Percentiles rank a stretch among this genome's conserved stretches.
Evolutionary conservation across 805 yeast species (phyloP).

Genomic region (Cyberlindnera galapagoensis): DNA sequence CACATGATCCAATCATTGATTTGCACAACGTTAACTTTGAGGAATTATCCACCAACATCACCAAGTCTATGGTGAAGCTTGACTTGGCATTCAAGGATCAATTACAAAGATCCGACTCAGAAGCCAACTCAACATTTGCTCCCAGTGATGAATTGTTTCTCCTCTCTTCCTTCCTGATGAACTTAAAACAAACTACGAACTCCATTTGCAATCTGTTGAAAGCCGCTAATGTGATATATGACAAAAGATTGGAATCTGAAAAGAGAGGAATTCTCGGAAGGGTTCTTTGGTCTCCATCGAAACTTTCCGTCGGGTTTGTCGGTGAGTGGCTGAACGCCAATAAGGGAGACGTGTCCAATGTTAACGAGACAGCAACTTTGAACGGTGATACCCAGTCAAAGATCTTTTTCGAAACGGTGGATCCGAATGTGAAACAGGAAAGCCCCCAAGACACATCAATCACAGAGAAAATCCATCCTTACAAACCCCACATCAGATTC

Average conservation of each 20-base stretch:
- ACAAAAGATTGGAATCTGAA: slow-evolving; percentile 27
- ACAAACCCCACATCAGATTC: slow-evolving; percentile 34
- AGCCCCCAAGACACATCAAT: background rate
- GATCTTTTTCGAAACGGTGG: slow-evolving; percentile 3
- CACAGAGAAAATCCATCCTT: slow-evolving; percentile 2
- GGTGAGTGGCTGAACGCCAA: slow-evolving; percentile 31
- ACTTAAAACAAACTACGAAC: slow-evolving; percentile 35
- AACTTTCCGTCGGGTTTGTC: slow-evolving; percentile 28
- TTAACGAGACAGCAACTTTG: slow-evolving; percentile 29
- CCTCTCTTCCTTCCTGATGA: slow-evolving; percentile 42
- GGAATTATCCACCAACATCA: slow-evolving; percentile 19
- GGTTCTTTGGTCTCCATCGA: slow-evolving; percentile 37
- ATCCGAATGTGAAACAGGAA: background rate
- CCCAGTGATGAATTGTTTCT: slow-evolving; percentile 47
- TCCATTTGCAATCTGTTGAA: slow-evolving; percentile 27
- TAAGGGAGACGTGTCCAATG: slow-evolving; percentile 15
- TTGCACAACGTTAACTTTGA: slow-evolving; percentile 22
- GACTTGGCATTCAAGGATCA: slow-evolving; percentile 30
- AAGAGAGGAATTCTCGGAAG: slow-evolving; percentile 31
- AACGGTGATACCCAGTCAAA: slow-evolving; percentile 22
- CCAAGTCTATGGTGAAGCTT: slow-evolving; percentile 28
- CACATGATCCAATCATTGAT: too few species aligned
- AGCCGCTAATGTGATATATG: slow-evolving; percentile 25
- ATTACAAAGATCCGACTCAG: slow-evolving; percentile 22
- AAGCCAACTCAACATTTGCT: slow-evolving; percentile 26